These are phyloP conservation scores for Gaultheria prostrata DNA, from an alignment of 148 eudicot genomes.

Conservation along the genomic window DNA sequence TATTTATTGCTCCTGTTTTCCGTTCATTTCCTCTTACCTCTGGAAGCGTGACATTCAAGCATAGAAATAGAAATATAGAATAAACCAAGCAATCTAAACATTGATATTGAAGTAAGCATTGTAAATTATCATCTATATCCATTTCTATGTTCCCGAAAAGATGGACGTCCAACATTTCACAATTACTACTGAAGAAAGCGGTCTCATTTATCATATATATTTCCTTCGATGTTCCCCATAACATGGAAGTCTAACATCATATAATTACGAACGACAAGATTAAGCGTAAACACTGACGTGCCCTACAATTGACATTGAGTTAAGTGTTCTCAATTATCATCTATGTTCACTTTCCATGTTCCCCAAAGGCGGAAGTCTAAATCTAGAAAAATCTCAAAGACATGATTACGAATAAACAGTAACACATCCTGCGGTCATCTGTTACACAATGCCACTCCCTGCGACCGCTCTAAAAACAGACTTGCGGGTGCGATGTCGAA, in stretches of 20 bases:
- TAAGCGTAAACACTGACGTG: background rate
- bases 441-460: too few relatives aligned
- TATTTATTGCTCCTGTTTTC: background rate
- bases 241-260: too few relatives aligned
- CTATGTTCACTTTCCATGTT: background rate
- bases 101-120: background rate
- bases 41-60: background rate
- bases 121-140: background rate
- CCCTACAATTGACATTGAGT: background rate
- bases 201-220: too few relatives aligned
- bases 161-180: background rate
- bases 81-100: background rate
- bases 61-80: slow-evolving; percentile 8
- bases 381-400: background rate
- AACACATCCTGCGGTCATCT: background rate
- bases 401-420: background rate
- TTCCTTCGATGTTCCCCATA: too few relatives aligned
- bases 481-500: too few relatives aligned
- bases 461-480: too few relatives aligned
- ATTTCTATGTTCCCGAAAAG: background rate
- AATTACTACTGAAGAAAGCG: background rate
- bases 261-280: background rate
- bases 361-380: background rate
- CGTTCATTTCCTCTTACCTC: background rate
- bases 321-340: background rate